phyloP scores from a whole-genome alignment of 176 grass and related monocot species.

The Eragrostis curvula region DNA sequence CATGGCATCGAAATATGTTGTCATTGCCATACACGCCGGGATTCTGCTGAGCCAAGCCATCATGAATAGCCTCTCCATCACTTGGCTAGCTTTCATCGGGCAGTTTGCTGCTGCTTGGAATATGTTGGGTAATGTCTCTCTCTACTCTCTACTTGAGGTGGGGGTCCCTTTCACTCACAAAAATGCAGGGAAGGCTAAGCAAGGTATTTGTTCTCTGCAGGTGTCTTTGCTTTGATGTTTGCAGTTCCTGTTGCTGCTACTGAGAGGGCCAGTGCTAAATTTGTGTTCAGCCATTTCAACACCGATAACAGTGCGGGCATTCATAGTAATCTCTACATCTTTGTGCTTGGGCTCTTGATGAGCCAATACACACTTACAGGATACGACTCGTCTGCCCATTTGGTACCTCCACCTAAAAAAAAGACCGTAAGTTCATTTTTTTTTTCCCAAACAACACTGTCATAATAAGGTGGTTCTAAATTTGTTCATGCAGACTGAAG shows the following conservation, averaged over 20 bases:
- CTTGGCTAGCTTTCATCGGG: conserved; percentile 75
- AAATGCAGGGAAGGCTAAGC: background rate
- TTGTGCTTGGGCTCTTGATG: conserved; percentile 83
- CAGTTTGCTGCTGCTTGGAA: conserved; percentile 90
- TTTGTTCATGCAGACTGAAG: conserved; percentile 65
- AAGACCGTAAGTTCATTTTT: background rate
- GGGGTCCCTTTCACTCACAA: background rate
- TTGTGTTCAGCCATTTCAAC: conserved; percentile 92
- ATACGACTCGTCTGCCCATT: conserved; percentile 88
- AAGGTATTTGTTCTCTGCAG: conserved; percentile 25
- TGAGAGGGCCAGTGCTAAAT: conserved; percentile 75
- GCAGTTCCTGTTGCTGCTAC: conserved; percentile 73
- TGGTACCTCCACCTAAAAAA: conserved; percentile 33
- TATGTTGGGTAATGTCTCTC: conserved; percentile 62
- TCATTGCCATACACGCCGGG: conserved; percentile 77
- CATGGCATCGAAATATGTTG: conserved; percentile 79
- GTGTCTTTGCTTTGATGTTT: conserved; percentile 82
- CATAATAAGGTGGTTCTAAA: background rate
- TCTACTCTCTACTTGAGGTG: background rate
- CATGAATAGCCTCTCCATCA: conserved; percentile 88
- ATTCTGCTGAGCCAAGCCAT: conserved; percentile 80
- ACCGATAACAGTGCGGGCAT: conserved; percentile 75
- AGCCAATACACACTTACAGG: conserved; percentile 85
- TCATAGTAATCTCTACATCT: conserved; percentile 82
- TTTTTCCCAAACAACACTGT: background rate